A percentile compares a stretch with the other conserved stretches of the same genome.
Evolutionary conservation across 1,284 basidiomycete genomes (phyloP).

Genomic region (Spongispora temasekensis): DNA sequence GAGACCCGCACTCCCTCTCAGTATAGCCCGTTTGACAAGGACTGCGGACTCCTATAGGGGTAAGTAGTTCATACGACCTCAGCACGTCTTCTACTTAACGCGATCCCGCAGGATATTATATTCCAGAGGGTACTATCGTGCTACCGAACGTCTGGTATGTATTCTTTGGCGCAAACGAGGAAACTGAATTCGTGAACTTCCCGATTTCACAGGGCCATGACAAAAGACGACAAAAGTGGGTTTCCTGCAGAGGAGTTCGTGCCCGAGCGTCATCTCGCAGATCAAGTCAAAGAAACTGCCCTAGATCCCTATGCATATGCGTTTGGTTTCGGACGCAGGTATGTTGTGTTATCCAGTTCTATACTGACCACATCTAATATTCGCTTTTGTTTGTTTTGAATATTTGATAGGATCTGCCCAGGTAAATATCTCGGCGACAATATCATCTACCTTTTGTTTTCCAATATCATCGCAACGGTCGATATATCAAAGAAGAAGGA

Average conservation of each 20-base stretch:
- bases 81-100: background rate
- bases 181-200: background rate
- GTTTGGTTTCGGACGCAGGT: conserved; percentile 23
- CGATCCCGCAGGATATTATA: conserved; percentile 24
- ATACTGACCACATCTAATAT: background rate
- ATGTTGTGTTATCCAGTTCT: background rate
- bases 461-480: conserved; percentile 17
- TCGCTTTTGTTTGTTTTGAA: background rate
- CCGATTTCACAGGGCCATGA: conserved; percentile 14
- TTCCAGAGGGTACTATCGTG: conserved; percentile 34
- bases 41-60: conserved; percentile 14
- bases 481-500: conserved; percentile 16
- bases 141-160: conserved; percentile 39
- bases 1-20: conserved; percentile 29
- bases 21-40: conserved; percentile 15
- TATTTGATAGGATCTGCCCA: conserved; percentile 18
- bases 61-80: background rate
- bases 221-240: conserved; percentile 21
- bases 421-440: conserved; percentile 21
- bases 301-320: conserved; percentile 18
- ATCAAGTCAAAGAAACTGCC: conserved; percentile 10
- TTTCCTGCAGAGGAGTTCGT: conserved; percentile 20
- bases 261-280: conserved; percentile 16
- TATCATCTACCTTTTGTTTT: conserved; percentile 19
- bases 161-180: background rate